Base-by-base conservation (phyloP, 495 filamentous ascomycete genomes). In the Delitschia confertaspora region DNA sequence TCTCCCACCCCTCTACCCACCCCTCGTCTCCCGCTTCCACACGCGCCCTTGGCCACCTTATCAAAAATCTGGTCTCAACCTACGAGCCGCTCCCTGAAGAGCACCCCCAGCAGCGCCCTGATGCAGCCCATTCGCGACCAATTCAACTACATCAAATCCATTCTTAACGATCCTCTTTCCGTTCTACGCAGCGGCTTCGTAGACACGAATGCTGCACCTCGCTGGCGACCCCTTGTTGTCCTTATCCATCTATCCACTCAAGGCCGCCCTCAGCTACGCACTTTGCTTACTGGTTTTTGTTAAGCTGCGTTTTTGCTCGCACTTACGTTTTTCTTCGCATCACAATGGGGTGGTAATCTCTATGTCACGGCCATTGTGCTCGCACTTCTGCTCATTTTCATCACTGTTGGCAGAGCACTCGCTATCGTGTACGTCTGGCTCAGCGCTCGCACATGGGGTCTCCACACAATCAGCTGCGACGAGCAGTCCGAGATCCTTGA, bases 261-360 rank as follows among this genome's bases (percentile, higher is more conserved):
- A 23, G 52, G 42, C 16, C 49, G 52, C 19, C 17, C 7, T 13
- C 34, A 21, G 21, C 31, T 56, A 11, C 11, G 17, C 10, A 56
- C 49, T 4, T 42, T 56, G 6, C 32, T 56, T 38, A 56, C 52
- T n/a, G 52, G 52, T 20, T 47, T 47, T 22, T 16, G 34, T n/a
- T 49, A 56, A 38, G 52, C 35, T 3, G 32, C 17, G 7, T 31
- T 56, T 7, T 43, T 56, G 8, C 32, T 56, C 18, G 33, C 48
- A 4, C 49, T 56, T 13, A 56, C 52, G 3, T 53, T 56, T 36
- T 56, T 56, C 42, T 56, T 56, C 38, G 42, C 42, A 3, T 41
- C 52, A 14, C 52, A 56, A 19, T 56, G 52, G 52, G 52, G 49
- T 37, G 52, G 52, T 3, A 56, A 56, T 22, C 50, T 56, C 6